Evolutionary conservation across 2,329 filamentous ascomycete genomes (phyloP).

Genomic region (Pestalotiopsis sp.): DNA sequence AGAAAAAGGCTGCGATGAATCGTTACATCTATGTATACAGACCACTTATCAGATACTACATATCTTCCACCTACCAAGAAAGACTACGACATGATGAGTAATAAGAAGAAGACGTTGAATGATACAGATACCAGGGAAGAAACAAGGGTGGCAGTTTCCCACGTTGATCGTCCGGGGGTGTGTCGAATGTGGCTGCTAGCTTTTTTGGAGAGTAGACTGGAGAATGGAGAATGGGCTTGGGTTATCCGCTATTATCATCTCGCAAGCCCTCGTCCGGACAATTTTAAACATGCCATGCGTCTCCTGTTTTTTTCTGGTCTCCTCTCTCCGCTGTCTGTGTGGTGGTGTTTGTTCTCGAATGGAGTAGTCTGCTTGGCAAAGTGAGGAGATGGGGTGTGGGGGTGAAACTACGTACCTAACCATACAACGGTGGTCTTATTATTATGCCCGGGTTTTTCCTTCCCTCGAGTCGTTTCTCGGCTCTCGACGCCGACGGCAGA

Average conservation of each 20-base stretch:
- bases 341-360: too few relatives aligned
- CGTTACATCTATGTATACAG: constrained; percentile 2
- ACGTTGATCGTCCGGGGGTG: background rate
- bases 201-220: background rate
- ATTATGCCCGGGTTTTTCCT: too few relatives aligned
- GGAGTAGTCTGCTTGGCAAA: too few relatives aligned
- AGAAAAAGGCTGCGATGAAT: background rate
- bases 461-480: background rate
- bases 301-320: background rate
- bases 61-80: too few relatives aligned
- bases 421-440: too few relatives aligned
- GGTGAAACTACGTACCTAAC: too few relatives aligned
- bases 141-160: background rate
- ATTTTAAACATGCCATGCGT: background rate
- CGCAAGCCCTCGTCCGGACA: constrained; percentile 1
- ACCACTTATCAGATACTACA: too few relatives aligned
- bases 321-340: background rate
- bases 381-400: too few relatives aligned
- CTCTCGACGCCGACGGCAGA: background rate
- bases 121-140: background rate
- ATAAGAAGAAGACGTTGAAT: background rate
- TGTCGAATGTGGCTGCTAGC: too few relatives aligned
- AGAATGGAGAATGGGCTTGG: background rate
- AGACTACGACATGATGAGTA: background rate
- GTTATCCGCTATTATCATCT: background rate